Evolutionary conservation across 176 grass and related monocot species (phyloP).

Genomic region (Lolium multiflorum): DNA sequence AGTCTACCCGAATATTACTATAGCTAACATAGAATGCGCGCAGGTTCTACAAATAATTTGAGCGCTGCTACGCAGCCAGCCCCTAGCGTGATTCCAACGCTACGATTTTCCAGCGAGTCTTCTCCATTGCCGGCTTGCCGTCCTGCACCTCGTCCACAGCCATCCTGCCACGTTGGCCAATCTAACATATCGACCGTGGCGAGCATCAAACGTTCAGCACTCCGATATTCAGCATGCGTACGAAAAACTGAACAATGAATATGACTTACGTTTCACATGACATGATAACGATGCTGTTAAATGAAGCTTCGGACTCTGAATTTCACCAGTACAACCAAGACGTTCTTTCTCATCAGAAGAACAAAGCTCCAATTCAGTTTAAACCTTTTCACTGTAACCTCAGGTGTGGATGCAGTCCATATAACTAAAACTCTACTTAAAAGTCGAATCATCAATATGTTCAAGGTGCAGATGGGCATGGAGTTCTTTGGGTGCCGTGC

Average conservation of each 20-base stretch:
- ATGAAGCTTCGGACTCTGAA: background rate
- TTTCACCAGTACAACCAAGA: background rate
- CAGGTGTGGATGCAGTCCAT: background rate
- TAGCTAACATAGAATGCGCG: background rate
- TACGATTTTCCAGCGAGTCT: background rate
- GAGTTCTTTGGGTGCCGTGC: background rate
- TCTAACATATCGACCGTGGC: too few species aligned
- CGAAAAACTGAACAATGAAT: background rate
- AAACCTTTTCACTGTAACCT: background rate
- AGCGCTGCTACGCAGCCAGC: background rate
- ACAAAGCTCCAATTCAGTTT: background rate
- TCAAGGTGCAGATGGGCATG: background rate
- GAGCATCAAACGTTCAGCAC: background rate
- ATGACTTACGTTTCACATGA: background rate
- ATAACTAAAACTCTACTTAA: background rate
- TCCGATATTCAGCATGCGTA: background rate
- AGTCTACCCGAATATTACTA: background rate
- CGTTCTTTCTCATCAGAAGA: background rate
- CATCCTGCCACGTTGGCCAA: too few species aligned
- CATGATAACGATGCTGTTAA: background rate
- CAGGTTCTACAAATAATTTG: too few species aligned
- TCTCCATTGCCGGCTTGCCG: too few species aligned
- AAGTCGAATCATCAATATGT: background rate
- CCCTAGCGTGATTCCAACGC: background rate
- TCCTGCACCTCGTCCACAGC: too few species aligned